Evolutionary conservation across 1,139 yeast species (phyloP).

Genomic region (Pichia sp.): DNA sequence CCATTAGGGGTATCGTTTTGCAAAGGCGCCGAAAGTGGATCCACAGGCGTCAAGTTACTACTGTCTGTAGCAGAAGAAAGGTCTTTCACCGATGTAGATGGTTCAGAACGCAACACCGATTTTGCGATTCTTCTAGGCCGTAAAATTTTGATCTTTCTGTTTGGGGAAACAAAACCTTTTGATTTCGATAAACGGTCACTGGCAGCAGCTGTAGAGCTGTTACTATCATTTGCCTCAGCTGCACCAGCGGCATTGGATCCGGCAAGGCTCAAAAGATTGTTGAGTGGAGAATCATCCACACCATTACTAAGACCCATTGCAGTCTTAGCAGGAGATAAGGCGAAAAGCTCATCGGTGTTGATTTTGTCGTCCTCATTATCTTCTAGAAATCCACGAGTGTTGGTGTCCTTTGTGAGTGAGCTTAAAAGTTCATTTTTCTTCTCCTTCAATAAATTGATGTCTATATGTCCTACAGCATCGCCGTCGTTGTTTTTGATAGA

Average conservation of each 20-base stretch:
- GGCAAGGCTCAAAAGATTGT: constrained; percentile 13
- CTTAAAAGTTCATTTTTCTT: constrained; percentile 31
- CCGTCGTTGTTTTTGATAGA: not conserved
- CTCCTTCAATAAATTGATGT: constrained; percentile 27
- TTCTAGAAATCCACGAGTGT: constrained; percentile 12
- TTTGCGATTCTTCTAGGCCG: constrained; percentile 44
- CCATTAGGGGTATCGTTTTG: constrained; percentile 17
- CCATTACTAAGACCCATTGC: not conserved
- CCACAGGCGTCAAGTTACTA: constrained; percentile 33
- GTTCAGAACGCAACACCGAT: constrained; percentile 17
- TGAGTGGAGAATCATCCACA: constrained; percentile 21
- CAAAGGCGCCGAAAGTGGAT: constrained; percentile 30
- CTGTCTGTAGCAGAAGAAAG: not conserved
- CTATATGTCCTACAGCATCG: not conserved
- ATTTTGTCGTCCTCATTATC: constrained; percentile 4
- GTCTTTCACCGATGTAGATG: constrained; percentile 1
- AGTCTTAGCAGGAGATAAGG: constrained; percentile 8
- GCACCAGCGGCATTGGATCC: not conserved
- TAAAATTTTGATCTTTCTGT: constrained; percentile 35
- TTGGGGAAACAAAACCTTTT: constrained; percentile 32
- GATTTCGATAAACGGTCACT: not conserved
- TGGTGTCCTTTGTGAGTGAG: constrained; percentile 27
- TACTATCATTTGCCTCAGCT: not conserved
- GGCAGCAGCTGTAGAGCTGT: not conserved
- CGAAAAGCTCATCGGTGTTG: constrained; percentile 8